These are phyloP conservation scores for Didymella glomerata DNA, from an alignment of 2,329 filamentous ascomycete species.

Conservation along the genomic window DNA sequence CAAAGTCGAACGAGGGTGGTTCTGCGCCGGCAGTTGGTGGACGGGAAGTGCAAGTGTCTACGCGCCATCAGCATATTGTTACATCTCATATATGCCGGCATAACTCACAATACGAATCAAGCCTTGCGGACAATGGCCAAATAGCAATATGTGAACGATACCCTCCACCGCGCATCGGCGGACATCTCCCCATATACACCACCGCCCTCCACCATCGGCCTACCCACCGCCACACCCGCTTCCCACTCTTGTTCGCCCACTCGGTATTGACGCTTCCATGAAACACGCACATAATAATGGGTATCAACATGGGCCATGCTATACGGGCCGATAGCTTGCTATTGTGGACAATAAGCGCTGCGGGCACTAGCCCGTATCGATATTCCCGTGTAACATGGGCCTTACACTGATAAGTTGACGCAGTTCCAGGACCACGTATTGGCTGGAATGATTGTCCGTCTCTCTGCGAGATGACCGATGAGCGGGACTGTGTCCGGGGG, in stretches of 20 bases:
- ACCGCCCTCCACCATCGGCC: not conserved
- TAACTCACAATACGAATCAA: not conserved
- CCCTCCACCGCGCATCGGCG: not conserved
- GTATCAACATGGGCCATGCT: constrained; percentile 2
- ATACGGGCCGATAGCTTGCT: constrained; percentile 17
- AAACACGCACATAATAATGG: constrained; percentile 18
- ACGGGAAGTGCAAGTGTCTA: constrained; percentile 5
- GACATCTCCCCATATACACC: constrained; percentile 6
- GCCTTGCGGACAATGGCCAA: too few relatives aligned
- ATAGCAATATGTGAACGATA: not conserved
- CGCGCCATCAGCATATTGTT: constrained; percentile 14
- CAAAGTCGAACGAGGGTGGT: constrained; percentile 16
- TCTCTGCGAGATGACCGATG: not conserved
- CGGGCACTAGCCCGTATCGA: constrained; percentile 6
- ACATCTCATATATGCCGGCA: not conserved
- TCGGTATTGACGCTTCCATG: constrained; percentile 11
- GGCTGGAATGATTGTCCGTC: not conserved
- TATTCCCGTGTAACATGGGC: not conserved
- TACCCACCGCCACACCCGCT: constrained; percentile 9
- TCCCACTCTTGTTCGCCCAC: constrained; percentile 1
- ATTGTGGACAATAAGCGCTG: constrained; percentile 20
- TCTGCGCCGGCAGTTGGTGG: constrained; percentile 9
- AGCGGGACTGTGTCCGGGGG: not conserved
- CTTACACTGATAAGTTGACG: not conserved
- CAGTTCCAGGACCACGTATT: not conserved